A percentile compares a stretch with the other conserved stretches of the same genome.
phyloP scores from a whole-genome alignment of 495 filamentous ascomycete species.

The Cercophora scortea region DNA sequence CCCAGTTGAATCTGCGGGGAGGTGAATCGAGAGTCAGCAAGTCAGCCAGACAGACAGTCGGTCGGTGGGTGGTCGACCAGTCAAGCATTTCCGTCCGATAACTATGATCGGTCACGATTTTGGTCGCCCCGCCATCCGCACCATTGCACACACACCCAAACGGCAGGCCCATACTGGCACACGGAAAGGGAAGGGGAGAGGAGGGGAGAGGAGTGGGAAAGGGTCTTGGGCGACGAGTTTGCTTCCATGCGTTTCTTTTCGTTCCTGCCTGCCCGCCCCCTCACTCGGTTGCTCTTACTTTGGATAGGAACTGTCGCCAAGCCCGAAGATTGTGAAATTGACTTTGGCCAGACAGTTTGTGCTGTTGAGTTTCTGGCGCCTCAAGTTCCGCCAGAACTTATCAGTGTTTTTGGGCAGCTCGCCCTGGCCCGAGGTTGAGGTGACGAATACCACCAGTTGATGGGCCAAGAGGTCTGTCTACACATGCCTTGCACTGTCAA shows the following conservation, averaged over 20 bases:
- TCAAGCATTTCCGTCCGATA: no score
- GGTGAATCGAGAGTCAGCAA: background rate
- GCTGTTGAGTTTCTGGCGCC: constrained; percentile 68
- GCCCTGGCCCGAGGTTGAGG: constrained; percentile 92
- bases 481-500: background rate
- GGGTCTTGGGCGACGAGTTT: background rate
- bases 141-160: background rate
- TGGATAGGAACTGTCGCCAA: constrained; percentile 90
- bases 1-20: constrained; percentile 76
- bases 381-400: constrained; percentile 76
- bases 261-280: no score
- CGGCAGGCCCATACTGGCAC: no score
- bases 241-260: no score
- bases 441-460: constrained; percentile 64
- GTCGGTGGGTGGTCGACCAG: no score
- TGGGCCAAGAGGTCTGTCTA: constrained; percentile 41
- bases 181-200: no score
- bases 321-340: constrained; percentile 76
- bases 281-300: constrained; percentile 48
- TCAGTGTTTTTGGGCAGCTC: constrained; percentile 77
- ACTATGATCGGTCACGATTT: no score
- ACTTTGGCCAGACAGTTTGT: constrained; percentile 57
- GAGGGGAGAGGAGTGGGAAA: background rate
- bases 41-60: background rate
- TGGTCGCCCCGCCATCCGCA: no score